Conservation (phyloP, 495 filamentous ascomycete genomes). For the Penicillium daleae region DNA sequence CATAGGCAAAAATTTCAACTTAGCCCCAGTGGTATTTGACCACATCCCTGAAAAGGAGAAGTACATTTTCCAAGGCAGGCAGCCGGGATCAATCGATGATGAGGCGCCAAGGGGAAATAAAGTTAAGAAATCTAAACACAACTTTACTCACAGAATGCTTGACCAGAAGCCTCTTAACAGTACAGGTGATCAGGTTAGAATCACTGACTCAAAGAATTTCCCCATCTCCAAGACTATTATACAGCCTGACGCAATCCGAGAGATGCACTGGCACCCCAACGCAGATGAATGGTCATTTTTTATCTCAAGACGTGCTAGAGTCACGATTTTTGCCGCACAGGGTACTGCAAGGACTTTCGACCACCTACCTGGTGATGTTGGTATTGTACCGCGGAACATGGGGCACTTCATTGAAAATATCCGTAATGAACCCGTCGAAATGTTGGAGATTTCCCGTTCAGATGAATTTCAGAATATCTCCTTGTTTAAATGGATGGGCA, state of each 20-base stretch:
- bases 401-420: constrained; percentile 68
- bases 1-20: too few species aligned
- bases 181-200: too few species aligned
- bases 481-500: constrained; percentile 70
- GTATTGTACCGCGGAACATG: constrained; percentile 61
- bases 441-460: constrained; percentile 62
- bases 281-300: constrained; percentile 77
- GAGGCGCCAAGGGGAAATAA: too few species aligned
- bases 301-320: constrained; percentile 72
- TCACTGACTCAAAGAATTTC: constrained; percentile 68
- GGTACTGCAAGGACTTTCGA: constrained; percentile 64
- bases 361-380: constrained; percentile 60
- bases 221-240: constrained; percentile 65
- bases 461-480: constrained; percentile 65
- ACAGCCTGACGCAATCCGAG: constrained; percentile 59
- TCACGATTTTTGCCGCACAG: constrained; percentile 68
- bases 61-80: too few species aligned
- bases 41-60: too few species aligned
- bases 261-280: constrained; percentile 81
- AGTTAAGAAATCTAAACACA: too few species aligned
- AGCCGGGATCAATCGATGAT: too few species aligned
- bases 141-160: too few species aligned
- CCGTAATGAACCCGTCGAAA: constrained; percentile 56
- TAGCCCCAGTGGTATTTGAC: too few species aligned
- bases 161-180: too few species aligned